phyloP scores from a whole-genome alignment of 805 yeast species.

The Candida glaebosa region DNA sequence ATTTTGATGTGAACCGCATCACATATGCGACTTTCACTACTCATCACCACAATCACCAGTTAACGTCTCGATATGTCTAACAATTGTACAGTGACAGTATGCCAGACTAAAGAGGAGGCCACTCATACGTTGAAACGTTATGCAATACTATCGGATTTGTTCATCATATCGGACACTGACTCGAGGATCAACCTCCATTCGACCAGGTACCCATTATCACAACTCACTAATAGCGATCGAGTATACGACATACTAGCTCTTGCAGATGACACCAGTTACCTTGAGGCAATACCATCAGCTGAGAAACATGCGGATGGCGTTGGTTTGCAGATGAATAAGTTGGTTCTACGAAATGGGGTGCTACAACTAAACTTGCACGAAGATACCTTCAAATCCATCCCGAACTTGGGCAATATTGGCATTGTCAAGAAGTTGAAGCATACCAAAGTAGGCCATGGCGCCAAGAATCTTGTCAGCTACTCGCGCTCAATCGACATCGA shows the following conservation, averaged over 20 bases:
- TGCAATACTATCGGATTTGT: not conserved
- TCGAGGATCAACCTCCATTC: not conserved
- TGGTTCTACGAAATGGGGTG: not conserved
- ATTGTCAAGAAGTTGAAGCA: conserved; percentile 8
- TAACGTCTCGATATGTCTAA: not conserved
- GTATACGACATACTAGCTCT: not conserved
- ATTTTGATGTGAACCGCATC: no score
- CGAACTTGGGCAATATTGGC: conserved; percentile 3
- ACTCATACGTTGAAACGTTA: not conserved
- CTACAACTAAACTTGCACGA: conserved; percentile 2
- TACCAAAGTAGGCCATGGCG: conserved; percentile 20
- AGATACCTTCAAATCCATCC: conserved; percentile 5
- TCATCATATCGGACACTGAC: not conserved
- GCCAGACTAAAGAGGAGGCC: not conserved
- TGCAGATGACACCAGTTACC: not conserved
- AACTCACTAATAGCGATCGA: not conserved
- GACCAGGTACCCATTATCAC: not conserved
- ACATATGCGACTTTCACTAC: no score
- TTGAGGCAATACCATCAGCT: conserved; percentile 1
- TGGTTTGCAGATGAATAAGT: not conserved
- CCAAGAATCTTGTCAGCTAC: conserved; percentile 12
- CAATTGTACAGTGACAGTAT: not conserved
- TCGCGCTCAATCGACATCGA: conserved; percentile 8
- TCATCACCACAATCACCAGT: no score
- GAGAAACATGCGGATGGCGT: not conserved